Conservation (phyloP, 768 basidiomycete species). For the Russula earlei region DNA sequence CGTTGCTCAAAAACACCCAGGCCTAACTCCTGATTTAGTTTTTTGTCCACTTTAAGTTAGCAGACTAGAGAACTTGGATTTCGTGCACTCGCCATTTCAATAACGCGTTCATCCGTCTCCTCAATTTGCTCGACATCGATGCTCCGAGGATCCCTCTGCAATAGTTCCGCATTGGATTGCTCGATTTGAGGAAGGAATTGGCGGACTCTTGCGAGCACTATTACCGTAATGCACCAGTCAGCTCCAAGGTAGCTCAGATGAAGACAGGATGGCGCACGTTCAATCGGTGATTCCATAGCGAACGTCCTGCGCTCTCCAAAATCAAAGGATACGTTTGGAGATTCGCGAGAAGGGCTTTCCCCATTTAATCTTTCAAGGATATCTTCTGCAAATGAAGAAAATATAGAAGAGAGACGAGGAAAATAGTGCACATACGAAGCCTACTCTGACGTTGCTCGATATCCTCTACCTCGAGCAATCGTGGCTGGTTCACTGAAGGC, state of each 20-base stretch:
- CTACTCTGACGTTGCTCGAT: conserved; percentile 13
- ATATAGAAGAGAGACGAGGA: not conserved
- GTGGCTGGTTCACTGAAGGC: not conserved
- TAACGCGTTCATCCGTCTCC: conserved; percentile 40
- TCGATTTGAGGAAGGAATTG: conserved; percentile 60
- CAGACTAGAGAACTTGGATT: not conserved
- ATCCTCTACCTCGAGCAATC: conserved; percentile 12
- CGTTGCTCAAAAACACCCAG: conserved; percentile 24
- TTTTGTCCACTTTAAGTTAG: not conserved
- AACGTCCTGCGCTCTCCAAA: conserved; percentile 22
- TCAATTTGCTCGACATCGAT: conserved; percentile 63
- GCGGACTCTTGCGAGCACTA: conserved; percentile 58
- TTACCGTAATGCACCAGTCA: not conserved
- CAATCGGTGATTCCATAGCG: conserved; percentile 19
- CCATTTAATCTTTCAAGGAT: conserved; percentile 16
- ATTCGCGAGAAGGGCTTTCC: not conserved
- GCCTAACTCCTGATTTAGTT: conserved; percentile 19
- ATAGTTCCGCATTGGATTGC: conserved; percentile 50
- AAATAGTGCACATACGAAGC: conserved; percentile 19
- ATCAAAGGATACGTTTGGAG: conserved; percentile 16
- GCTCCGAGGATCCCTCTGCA: conserved; percentile 41
- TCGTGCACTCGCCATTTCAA: conserved; percentile 48
- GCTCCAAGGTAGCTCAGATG: no score
- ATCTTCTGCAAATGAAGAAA: conserved; percentile 7
- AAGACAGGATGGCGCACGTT: conserved; percentile 12